phyloP scores from a whole-genome alignment of 139 green algal species.

The Picochlorum sp. region DNA sequence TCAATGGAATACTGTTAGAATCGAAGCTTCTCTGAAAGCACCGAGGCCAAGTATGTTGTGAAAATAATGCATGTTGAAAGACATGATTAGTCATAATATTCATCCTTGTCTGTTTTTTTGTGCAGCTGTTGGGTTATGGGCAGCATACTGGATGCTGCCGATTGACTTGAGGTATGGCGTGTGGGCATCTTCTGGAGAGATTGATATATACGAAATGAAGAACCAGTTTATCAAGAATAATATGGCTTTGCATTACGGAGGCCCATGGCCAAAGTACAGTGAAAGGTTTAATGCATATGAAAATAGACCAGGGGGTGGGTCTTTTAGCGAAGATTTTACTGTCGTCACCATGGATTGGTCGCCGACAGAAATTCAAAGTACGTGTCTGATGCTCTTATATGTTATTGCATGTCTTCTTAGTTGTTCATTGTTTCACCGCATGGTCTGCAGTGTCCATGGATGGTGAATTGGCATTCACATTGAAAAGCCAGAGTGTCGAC shows the following conservation, averaged over 20 bases:
- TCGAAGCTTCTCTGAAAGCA: constrained; percentile 27
- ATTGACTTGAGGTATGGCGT: constrained; percentile 15
- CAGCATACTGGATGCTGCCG: constrained; percentile 35
- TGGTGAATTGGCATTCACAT: background rate
- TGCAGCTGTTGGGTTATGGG: constrained; percentile 26
- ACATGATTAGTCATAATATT: no score
- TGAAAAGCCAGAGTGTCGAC: background rate
- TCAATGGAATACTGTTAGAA: constrained; percentile 11
- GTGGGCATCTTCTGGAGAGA: constrained; percentile 27
- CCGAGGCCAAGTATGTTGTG: constrained; percentile 7
- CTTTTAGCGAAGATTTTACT: constrained; percentile 14
- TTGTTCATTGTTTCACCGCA: no score
- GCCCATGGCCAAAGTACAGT: constrained; percentile 3
- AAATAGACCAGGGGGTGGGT: background rate
- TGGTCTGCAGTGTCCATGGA: background rate
- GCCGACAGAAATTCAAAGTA: constrained; percentile 10
- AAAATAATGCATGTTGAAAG: background rate
- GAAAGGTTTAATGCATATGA: constrained; percentile 1
- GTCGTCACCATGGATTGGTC: constrained; percentile 18
- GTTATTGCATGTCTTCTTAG: no score
- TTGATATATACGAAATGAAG: constrained; percentile 24
- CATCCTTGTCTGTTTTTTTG: background rate
- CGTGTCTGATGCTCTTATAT: background rate
- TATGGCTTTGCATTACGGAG: constrained; percentile 21
- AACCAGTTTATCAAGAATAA: constrained; percentile 17